Evolutionary conservation across 2,329 filamentous ascomycete genomes (phyloP).

Genomic region (Colletotrichum eremochloae): DNA sequence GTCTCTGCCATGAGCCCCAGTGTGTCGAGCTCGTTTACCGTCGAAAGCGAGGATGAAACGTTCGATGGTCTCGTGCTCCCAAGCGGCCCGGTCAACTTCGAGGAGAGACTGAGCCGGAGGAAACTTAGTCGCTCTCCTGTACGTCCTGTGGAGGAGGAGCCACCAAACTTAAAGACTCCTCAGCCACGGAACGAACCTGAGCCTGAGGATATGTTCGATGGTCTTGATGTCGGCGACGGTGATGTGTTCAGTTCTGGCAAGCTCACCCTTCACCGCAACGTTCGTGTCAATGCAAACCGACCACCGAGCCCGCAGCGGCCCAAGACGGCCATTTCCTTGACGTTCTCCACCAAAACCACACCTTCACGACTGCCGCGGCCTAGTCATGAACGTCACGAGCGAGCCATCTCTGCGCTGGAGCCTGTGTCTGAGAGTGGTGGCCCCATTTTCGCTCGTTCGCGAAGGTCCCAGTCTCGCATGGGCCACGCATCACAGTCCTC

Average conservation of each 20-base stretch:
- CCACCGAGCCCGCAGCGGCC: conserved; percentile 78
- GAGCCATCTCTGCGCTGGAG: conserved; percentile 81
- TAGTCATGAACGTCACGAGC: conserved; percentile 70
- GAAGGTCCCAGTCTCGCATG: conserved; percentile 75
- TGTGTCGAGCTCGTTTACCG: conserved; percentile 89
- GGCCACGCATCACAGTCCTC: conserved; percentile 80
- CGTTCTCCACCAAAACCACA: conserved; percentile 86
- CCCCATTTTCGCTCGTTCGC: conserved; percentile 69
- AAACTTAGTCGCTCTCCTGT: conserved; percentile 72
- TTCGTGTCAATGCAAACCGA: conserved; percentile 84
- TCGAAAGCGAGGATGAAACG: conserved; percentile 93
- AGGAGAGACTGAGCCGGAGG: conserved; percentile 80
- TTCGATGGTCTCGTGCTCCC: conserved; percentile 92
- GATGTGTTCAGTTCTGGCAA: conserved; percentile 86
- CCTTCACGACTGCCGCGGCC: conserved; percentile 85
- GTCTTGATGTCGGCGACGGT: conserved; percentile 87
- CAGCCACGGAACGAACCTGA: conserved; percentile 57
- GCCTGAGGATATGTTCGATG: conserved; percentile 85
- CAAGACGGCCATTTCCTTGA: conserved; percentile 85
- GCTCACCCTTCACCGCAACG: conserved; percentile 88
- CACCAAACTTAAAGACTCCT: conserved; percentile 49
- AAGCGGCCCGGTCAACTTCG: conserved; percentile 84
- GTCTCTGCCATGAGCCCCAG: conserved; percentile 93
- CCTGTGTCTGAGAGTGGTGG: conserved; percentile 92
- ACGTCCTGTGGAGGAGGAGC: conserved; percentile 57